phyloP scores from a whole-genome alignment of 164 flowering plant genomes.

The Macadamia tetraphylla region DNA sequence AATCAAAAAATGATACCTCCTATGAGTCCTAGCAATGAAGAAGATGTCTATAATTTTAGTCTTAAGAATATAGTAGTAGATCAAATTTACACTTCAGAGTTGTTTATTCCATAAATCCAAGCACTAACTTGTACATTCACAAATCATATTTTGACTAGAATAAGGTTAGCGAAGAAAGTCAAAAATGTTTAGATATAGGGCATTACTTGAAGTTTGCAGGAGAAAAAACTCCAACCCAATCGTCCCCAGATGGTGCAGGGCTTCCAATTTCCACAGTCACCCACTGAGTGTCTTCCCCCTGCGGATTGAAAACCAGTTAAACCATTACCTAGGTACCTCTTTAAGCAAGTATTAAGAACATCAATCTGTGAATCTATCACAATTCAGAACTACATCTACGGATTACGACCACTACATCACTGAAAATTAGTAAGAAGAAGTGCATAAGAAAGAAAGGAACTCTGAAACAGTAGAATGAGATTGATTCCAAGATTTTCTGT shows the following conservation, averaged over 20 bases:
- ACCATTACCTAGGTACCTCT: not conserved
- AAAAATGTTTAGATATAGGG: not conserved
- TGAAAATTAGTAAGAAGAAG: not conserved
- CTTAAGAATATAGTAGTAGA: too few species aligned
- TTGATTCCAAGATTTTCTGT: not conserved
- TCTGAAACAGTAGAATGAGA: not conserved
- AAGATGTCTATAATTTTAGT: too few species aligned
- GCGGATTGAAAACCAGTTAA: not conserved
- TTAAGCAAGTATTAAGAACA: not conserved
- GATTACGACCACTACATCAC: too few species aligned
- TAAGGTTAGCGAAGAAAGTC: not conserved
- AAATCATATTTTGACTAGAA: too few species aligned
- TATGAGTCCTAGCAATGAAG: too few species aligned
- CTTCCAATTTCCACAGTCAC: slow-evolving; percentile 31
- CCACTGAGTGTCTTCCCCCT: slow-evolving; percentile 60
- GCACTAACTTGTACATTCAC: too few species aligned
- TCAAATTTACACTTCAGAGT: too few species aligned
- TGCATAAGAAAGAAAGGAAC: not conserved
- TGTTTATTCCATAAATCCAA: too few species aligned
- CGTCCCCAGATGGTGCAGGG: slow-evolving; percentile 17
- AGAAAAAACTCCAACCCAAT: slow-evolving; percentile 37
- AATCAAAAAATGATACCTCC: too few species aligned
- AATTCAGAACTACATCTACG: too few species aligned
- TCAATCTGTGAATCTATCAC: not conserved
- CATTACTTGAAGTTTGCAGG: slow-evolving; percentile 34